Percentiles rank a stretch among this genome's conserved stretches.
phyloP scores from a whole-genome alignment of 352 stramenopile species.

The Globisporangium cylindrosporum region DNA sequence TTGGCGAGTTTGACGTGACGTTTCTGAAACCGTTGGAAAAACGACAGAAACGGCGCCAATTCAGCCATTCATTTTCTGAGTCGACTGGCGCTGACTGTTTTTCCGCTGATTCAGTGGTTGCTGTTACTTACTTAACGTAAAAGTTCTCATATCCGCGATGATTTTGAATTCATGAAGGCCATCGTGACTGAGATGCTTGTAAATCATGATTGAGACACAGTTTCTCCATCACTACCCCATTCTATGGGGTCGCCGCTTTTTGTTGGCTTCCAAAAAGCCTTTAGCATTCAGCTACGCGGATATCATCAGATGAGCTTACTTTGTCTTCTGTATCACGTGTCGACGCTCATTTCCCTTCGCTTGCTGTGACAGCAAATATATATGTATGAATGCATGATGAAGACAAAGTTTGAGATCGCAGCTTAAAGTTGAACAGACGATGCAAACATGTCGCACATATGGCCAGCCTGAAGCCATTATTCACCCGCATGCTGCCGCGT shows the following conservation, averaged over 20 bases:
- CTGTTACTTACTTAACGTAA: background rate
- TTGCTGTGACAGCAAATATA: background rate
- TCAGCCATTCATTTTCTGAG: background rate
- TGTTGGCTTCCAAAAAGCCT: conserved; percentile 6
- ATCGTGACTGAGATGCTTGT: conserved; percentile 1
- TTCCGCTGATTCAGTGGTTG: background rate
- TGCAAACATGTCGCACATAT: background rate
- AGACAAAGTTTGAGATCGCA: background rate
- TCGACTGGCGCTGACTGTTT: background rate
- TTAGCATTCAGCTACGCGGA: background rate
- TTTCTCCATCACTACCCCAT: background rate
- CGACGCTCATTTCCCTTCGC: background rate
- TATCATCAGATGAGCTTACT: background rate
- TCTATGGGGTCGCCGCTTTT: conserved; percentile 1
- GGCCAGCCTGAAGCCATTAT: background rate
- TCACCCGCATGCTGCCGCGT: background rate
- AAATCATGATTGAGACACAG: conserved; percentile 8
- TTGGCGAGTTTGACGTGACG: background rate
- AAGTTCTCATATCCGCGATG: background rate
- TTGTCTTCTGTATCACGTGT: background rate
- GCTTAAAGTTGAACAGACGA: background rate
- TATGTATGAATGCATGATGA: background rate
- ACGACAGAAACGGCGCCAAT: background rate
- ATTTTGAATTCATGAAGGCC: background rate
- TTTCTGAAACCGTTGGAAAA: background rate